Evolutionary conservation across 73 alveolate genomes (phyloP).

Genomic region (Breviolum minutum): DNA sequence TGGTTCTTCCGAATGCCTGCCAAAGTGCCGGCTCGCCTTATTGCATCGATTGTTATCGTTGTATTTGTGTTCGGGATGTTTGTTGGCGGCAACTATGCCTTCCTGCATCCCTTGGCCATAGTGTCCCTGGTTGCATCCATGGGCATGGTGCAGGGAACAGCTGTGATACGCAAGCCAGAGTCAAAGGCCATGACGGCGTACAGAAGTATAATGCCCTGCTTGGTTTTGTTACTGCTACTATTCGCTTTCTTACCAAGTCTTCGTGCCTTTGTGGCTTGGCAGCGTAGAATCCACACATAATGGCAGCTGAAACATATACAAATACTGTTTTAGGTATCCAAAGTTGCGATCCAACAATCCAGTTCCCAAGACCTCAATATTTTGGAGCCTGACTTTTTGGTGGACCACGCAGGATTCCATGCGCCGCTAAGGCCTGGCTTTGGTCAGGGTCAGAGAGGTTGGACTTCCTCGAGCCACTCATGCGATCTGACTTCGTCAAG

Average conservation of each 20-base stretch:
- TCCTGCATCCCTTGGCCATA: conserved; percentile 61
- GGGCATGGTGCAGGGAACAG: conserved; percentile 46
- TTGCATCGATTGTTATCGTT: conserved; percentile 22
- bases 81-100: conserved; percentile 87
- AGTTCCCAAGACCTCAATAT: not conserved
- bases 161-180: conserved; percentile 17
- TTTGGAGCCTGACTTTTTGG: too few relatives aligned
- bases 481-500: conserved; percentile 25
- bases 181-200: not conserved
- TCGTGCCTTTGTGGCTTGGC: conserved; percentile 75
- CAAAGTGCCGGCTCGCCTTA: conserved; percentile 17
- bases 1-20: conserved; percentile 37
- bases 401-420: not conserved
- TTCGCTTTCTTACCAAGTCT: conserved; percentile 90
- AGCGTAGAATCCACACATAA: too few relatives aligned
- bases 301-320: too few relatives aligned
- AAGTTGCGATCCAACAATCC: not conserved
- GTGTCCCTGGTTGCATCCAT: conserved; percentile 74
- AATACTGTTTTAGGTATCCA: too few relatives aligned
- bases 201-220: conserved; percentile 59
- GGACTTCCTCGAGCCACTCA: conserved; percentile 73
- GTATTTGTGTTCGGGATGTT: conserved; percentile 68
- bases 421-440: conserved; percentile 40
- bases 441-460: conserved; percentile 41
- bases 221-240: conserved; percentile 29